Conservation (phyloP, 225 moss, liverwort and hornwort genomes). For the Climacium dendroides region DNA sequence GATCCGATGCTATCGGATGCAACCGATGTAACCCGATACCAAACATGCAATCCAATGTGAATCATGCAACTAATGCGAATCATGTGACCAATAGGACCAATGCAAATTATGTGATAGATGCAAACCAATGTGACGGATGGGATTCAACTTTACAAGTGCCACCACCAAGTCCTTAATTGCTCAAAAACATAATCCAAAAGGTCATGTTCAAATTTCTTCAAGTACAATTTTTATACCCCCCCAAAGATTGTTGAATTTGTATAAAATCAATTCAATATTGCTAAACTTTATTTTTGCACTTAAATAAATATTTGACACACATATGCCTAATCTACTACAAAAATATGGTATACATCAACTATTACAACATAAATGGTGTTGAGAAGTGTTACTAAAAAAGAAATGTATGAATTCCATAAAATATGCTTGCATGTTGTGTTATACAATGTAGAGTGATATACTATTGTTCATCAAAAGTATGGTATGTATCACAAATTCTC, state of each 20-base stretch:
- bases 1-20: no score
- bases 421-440: neutral
- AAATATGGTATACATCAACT: neutral
- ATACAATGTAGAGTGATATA: neutral
- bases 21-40: neutral
- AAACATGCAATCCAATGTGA: no score
- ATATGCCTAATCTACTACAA: neutral
- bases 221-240: neutral
- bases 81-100: neutral
- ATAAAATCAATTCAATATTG: neutral
- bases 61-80: neutral
- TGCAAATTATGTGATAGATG: neutral
- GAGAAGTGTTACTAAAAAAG: neutral
- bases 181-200: neutral
- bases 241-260: neutral
- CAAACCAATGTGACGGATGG: accelerated
- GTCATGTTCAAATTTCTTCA: neutral
- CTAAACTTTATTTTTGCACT: neutral
- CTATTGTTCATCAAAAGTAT: neutral
- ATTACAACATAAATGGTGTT: neutral
- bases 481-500: neutral
- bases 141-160: neutral
- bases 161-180: neutral
- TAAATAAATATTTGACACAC: neutral
- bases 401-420: neutral